Evolutionary conservation across 1,139 yeast species (phyloP).

Genomic region (Blastobotrys malaysiensis): DNA sequence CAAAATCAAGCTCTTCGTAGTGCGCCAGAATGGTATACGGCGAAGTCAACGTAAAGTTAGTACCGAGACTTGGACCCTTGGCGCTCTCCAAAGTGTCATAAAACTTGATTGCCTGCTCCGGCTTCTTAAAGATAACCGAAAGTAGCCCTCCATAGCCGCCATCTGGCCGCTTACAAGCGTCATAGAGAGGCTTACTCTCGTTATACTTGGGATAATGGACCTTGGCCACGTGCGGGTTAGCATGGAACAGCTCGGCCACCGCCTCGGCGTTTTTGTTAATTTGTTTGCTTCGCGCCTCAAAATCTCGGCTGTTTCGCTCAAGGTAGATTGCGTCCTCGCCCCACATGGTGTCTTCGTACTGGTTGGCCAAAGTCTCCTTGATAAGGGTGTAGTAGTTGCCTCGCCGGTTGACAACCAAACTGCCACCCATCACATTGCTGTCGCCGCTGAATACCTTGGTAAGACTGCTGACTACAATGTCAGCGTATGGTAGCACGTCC

Average conservation of each 20-base stretch:
- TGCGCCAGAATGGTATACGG: constrained; percentile 92
- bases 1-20: constrained; percentile 75
- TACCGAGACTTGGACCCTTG: constrained; percentile 93
- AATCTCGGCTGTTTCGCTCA: constrained; percentile 91
- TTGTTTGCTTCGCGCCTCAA: constrained; percentile 57
- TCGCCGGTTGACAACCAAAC: constrained; percentile 68
- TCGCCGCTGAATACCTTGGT: constrained; percentile 94
- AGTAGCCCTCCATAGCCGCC: constrained; percentile 96
- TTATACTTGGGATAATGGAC: constrained; percentile 66
- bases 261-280: constrained; percentile 65
- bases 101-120: constrained; percentile 62
- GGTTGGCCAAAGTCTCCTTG: constrained; percentile 45
- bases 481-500: constrained; percentile 76
- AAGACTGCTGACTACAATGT: constrained; percentile 77
- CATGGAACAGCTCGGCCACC: constrained; percentile 38
- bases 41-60: constrained; percentile 86
- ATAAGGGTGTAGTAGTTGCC: constrained; percentile 50
- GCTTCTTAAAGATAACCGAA: constrained; percentile 66
- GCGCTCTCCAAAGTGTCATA: constrained; percentile 71
- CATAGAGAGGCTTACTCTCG: constrained; percentile 59
- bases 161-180: constrained; percentile 53
- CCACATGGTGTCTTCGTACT: constrained; percentile 78
- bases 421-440: constrained; percentile 93
- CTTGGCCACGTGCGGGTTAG: constrained; percentile 42
- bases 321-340: constrained; percentile 88